A percentile compares a stretch with the other conserved stretches of the same genome.
phyloP scores from a whole-genome alignment of 1,139 yeast species.

The Taiozyma sp. region DNA sequence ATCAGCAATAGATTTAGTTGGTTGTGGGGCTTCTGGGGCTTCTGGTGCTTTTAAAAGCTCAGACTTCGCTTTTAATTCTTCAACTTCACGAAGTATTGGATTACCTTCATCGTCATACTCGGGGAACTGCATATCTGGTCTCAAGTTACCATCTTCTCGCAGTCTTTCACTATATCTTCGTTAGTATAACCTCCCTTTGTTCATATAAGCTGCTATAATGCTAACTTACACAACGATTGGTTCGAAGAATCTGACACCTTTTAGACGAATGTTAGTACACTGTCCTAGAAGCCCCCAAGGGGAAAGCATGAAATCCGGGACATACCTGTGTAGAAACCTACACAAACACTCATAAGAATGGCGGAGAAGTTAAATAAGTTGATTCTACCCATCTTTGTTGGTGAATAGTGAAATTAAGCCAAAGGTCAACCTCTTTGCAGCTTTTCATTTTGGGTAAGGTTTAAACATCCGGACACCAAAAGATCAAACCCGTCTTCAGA shows the following conservation, averaged over 20 bases:
- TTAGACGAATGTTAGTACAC: slow-evolving; percentile 2
- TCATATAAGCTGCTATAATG: slow-evolving; percentile 13
- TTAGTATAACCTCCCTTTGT: background rate
- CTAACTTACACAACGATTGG: slow-evolving; percentile 62
- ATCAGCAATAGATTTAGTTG: background rate
- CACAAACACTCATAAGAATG: slow-evolving; percentile 30
- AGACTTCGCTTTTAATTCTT: background rate
- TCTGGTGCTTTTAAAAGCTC: background rate
- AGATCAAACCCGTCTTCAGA: too few relatives aligned
- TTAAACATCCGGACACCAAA: background rate
- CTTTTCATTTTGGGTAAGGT: background rate
- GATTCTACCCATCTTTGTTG: slow-evolving; percentile 28
- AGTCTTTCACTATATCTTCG: slow-evolving; percentile 49
- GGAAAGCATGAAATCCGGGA: background rate
- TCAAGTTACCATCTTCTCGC: slow-evolving; percentile 60
- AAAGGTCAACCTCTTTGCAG: background rate
- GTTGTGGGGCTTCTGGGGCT: background rate
- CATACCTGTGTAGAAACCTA: slow-evolving; percentile 42
- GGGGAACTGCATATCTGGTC: slow-evolving; percentile 53
- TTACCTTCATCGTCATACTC: slow-evolving; percentile 34
- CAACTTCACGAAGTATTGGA: slow-evolving; percentile 26
- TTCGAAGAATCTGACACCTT: slow-evolving; percentile 65
- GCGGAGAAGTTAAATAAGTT: slow-evolving; percentile 32
- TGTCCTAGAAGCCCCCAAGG: too few relatives aligned
- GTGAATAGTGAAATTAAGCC: background rate